Evolutionary conservation across 495 filamentous ascomycete genomes (phyloP).

Genomic region (Penicillium cinerascens): DNA sequence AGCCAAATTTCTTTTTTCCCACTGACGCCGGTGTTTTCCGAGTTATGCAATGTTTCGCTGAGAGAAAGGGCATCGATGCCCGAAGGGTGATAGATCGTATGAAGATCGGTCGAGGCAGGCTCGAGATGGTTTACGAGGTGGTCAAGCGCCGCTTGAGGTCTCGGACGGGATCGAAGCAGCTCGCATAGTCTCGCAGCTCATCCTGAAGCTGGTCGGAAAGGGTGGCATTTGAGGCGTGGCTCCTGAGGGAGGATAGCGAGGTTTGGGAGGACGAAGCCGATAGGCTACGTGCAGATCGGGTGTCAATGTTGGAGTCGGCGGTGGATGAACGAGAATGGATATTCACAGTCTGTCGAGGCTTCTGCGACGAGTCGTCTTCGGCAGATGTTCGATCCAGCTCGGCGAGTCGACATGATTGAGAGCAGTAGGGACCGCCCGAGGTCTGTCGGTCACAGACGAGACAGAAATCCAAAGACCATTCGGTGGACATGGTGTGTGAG

Average conservation of each 20-base stretch:
- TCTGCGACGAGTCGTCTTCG: constrained; percentile 20
- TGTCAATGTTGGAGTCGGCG: constrained; percentile 11
- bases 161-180: constrained; percentile 80
- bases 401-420: constrained; percentile 83
- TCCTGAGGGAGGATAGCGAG: constrained; percentile 75
- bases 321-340: constrained; percentile 39
- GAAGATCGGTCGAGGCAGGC: background rate
- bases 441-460: constrained; percentile 91
- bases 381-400: constrained; percentile 70
- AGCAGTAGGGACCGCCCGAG: constrained; percentile 77
- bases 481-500: constrained; percentile 55
- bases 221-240: constrained; percentile 51
- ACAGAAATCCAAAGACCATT: constrained; percentile 92
- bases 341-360: constrained; percentile 41
- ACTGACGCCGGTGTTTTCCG: constrained; percentile 6
- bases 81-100: background rate
- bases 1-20: constrained; percentile 1
- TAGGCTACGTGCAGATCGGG: constrained; percentile 37
- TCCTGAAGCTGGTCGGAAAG: constrained; percentile 73
- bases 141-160: constrained; percentile 59
- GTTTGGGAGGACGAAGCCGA: constrained; percentile 83
- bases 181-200: constrained; percentile 81
- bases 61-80: background rate
- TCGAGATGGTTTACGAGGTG: constrained; percentile 23
- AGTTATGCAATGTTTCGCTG: constrained; percentile 14